Base-by-base conservation (phyloP, 2,329 filamentous ascomycete genomes). In the Pseudocercospora pini-densiflorae region DNA sequence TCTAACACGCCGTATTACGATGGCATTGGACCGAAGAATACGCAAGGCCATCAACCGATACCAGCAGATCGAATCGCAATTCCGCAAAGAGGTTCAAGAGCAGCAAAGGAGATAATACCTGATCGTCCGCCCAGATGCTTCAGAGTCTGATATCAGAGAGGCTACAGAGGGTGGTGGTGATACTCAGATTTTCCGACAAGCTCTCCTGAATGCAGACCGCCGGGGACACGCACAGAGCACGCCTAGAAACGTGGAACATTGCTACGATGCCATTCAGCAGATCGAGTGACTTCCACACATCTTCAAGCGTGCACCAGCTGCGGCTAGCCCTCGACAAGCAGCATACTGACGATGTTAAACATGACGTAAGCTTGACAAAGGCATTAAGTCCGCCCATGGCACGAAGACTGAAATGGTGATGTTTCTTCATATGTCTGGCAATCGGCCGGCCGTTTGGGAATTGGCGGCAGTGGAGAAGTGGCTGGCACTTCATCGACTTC, bases 71-170 rank as follows among this genome's bases (percentile, higher is more conserved):
- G 94, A 98, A 79, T 88, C 88, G 1, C 86, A 89, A 23, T 97
- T 94, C 85, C 88, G 91, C 77, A 91, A 91, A 80, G 89, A 90
- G 72, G 88, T 92, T 31, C 87, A 92, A 77, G 91, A 93, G 59
- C 92, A 96, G 80, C 92, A 96, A 82, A 91, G 89, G 71, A 88
- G 95, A 63, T 93, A 97, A 78, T 97, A 96, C 81, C 88, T 91
- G 66, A 97, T 98, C 77, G 94, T 77, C 5, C 69, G 70, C 12
- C 92, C 92, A 59, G 89, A 92, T 57, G 92, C 92, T 16, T 86
- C 86, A 55, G 90, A 93, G 68, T 82, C 85, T 0, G 93, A 98
- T 79, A 88, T 97, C 29, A 86, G 87, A 65, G 87, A 90, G 64
- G 92, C 92, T 16, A 90, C 94, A 0, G 88, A 94, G 75, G 89